Conservation (phyloP, 2,329 filamentous ascomycete species). For the Boeremia exigua region DNA sequence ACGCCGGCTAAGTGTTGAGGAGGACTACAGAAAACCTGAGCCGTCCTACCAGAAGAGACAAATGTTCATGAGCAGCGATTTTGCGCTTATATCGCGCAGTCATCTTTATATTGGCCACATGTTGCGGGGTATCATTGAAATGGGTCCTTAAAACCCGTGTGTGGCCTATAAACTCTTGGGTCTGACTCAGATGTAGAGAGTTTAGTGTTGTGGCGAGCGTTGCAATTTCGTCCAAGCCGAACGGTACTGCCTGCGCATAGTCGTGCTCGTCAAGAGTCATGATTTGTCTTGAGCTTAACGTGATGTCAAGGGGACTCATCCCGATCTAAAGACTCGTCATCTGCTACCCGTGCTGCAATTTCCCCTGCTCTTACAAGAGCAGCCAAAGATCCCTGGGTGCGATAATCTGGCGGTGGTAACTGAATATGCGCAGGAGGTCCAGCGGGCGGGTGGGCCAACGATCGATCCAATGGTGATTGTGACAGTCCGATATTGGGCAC, state of each 20-base stretch:
- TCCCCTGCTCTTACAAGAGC: constrained; percentile 48
- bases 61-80: neutral
- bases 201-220: neutral
- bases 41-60: neutral
- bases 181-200: neutral
- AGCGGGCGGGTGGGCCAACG: constrained; percentile 17
- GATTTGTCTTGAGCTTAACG: neutral
- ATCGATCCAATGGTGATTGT: constrained; percentile 41
- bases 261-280: neutral
- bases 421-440: constrained; percentile 23
- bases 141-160: constrained; percentile 5
- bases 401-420: constrained; percentile 36
- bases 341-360: constrained; percentile 41
- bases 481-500: constrained; percentile 38
- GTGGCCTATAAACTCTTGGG: neutral
- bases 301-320: constrained; percentile 29
- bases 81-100: constrained; percentile 5
- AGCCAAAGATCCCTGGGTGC: constrained; percentile 44
- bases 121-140: constrained; percentile 12
- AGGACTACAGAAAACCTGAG: neutral
- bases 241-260: neutral
- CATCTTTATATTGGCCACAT: neutral
- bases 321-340: constrained; percentile 24
- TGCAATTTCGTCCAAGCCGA: neutral
- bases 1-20: constrained; percentile 11